Base-by-base conservation (phyloP, 768 basidiomycete species). In the Mycena latifolia region DNA sequence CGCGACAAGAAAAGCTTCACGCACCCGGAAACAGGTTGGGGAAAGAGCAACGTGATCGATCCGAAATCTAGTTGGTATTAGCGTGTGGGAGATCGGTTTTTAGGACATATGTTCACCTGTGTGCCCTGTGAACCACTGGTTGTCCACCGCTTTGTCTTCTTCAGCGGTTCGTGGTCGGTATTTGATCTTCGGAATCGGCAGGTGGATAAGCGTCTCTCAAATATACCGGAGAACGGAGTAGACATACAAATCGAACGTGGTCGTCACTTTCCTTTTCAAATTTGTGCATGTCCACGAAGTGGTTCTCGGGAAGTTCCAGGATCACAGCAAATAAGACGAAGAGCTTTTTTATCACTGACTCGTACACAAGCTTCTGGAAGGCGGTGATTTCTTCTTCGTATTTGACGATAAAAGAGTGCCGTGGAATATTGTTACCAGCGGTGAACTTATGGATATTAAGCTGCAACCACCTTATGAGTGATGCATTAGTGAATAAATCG, bases 51-150 rank as follows among this genome's bases (percentile, higher is more conserved):
- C 10, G 80, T 81, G 2, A 81, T 66, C 22, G 78, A 75, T 5
- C 79, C 79, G 57, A 39, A 48, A 29, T 53, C 57, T 55, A 35
- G 33, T 24, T 2, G 10, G 18, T 48, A 29, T 57, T 37, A 7
- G 18, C 2, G 28, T n/a, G n/a, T n/a, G n/a, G n/a, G n/a, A 22
- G 0, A 14, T 7, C 5, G 51, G 27, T n/a, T n/a, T n/a, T n/a
- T n/a, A 37, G 22, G 14, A 35, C 33, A 22, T 46, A 10, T 27
- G 33, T 35, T 35, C 8, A 82, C 82, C 84, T 0, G 81, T 84
- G 64, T 85, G 85, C 6, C 85, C 85, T 46, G 82, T 76, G 28
- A 79, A 71, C 82, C 82, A 86, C 27, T 83, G 78, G n/a, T 82
- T 78, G 22, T 79, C 78, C 0, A 80, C 79, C 56, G 76, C 78